Evolutionary conservation across 129 eudicot genomes (phyloP), one percentile per base, ranked within the genome.

Genomic region (Arctium minus): DNA sequence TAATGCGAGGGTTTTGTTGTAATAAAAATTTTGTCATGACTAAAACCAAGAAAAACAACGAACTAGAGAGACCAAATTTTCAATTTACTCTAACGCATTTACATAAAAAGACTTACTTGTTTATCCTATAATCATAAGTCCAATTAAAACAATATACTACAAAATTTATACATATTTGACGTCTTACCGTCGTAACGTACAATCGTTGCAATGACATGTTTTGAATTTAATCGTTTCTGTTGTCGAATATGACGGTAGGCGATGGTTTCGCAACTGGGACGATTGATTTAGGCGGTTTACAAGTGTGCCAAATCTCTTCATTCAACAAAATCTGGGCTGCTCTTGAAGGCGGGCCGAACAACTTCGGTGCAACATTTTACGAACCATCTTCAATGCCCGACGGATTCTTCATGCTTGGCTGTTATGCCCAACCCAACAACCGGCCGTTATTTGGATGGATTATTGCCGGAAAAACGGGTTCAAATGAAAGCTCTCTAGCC

Each of bases 271-370:
- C 88, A 48, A 86, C 84, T 74, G 96, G 96, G 50, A 84, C 82
- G 1, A 88, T 94, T 74, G 97, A 94, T 83, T 83, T 94, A 72
- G 98, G 98, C 73, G 98, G 97, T 18, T 77, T 94, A 79, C 60
- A 82, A 80, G 90, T 92, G 31, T 79, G 90, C 62, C 89, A 94
- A 85, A 77, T 89, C 2, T 84, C 94, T 60, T 75, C 83, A 4
- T 89, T 94, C 77, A 75, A 75, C 80, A 87, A 89, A 79, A 81
- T 94, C 10, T 94, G 98, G 98, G 81, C 88, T 0, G 84, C 92
- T 35, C 81, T 79, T 68, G 91, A 91, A 86, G 97, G 97, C 8
- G 98, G 98, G 18, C 92, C 92, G 0, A 83, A 91, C 46, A 80
- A 91, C 82, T 82, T 44, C 0, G 98, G 98, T 2, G 89, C 93